These are phyloP conservation scores for Cylindrotheca closterium DNA, from an alignment of 108 stramenopile genomes.

Conservation along the genomic window DNA sequence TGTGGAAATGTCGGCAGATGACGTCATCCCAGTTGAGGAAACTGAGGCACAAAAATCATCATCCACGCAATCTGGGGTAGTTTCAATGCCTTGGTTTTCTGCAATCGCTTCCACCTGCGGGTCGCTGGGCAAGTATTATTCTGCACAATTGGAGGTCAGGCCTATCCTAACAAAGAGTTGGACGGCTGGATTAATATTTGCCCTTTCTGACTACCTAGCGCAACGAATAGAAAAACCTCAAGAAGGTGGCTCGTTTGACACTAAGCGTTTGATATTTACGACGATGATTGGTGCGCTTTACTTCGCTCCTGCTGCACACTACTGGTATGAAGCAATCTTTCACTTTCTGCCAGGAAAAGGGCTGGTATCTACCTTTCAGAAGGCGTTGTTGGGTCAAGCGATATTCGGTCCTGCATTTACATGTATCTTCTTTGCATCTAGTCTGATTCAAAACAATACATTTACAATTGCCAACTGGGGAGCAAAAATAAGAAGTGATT, in stretches of 20 bases:
- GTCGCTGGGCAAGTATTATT: slow-evolving; percentile 28
- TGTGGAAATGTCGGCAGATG: neutral
- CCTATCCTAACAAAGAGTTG: slow-evolving; percentile 82
- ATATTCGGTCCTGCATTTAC: slow-evolving; percentile 88
- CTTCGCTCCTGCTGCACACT: slow-evolving; percentile 88
- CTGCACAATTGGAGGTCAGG: slow-evolving; percentile 20
- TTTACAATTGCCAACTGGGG: slow-evolving; percentile 60
- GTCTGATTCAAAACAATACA: slow-evolving; percentile 55
- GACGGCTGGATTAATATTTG: slow-evolving; percentile 77
- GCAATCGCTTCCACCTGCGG: neutral
- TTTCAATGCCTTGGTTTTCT: too few relatives aligned
- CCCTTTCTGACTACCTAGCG: slow-evolving; percentile 68
- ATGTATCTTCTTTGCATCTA: slow-evolving; percentile 77
- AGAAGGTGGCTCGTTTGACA: slow-evolving; percentile 24
- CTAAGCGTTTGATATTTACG: slow-evolving; percentile 46
- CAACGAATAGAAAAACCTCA: slow-evolving; percentile 59
- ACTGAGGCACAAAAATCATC: neutral
- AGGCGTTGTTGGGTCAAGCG: slow-evolving; percentile 82
- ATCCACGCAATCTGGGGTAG: too few relatives aligned
- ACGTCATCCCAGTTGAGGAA: too few relatives aligned
- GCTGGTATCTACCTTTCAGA: slow-evolving; percentile 65
- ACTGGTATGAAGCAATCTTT: slow-evolving; percentile 81
- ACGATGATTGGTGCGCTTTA: slow-evolving; percentile 71
- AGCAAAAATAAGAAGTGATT: slow-evolving; percentile 66
- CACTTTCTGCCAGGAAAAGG: slow-evolving; percentile 56